Evolutionary conservation across 305 asterid species (phyloP).

Genomic region (Plantago lanceolata): DNA sequence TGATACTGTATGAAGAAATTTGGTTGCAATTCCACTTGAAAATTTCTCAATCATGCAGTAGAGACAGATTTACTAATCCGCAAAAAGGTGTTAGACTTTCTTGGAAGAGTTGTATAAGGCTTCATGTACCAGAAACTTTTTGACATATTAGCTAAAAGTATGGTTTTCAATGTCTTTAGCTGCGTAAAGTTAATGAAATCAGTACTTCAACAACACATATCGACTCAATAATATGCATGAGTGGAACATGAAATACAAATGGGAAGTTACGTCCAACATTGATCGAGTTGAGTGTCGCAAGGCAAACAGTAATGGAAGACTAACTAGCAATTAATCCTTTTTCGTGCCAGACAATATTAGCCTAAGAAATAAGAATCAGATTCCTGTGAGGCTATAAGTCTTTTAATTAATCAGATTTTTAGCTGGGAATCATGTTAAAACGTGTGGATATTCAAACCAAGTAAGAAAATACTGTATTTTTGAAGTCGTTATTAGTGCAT

Average conservation of each 20-base stretch:
- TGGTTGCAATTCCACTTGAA: constrained; percentile 10
- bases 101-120: not conserved
- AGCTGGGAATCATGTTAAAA: constrained; percentile 6
- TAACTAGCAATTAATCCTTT: too few species aligned
- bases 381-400: constrained; percentile 4
- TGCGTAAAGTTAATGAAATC: too few species aligned
- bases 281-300: not conserved
- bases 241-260: too few species aligned
- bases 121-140: not conserved
- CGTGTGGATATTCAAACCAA: not conserved
- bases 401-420: not conserved
- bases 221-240: too few species aligned
- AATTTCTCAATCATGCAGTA: constrained; percentile 9
- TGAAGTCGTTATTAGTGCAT: not conserved
- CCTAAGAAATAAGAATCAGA: not conserved
- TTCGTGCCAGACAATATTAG: not conserved
- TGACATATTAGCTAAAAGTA: not conserved
- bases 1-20: constrained; percentile 12
- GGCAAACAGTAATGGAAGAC: too few species aligned
- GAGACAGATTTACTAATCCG: not conserved
- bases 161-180: not conserved
- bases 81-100: constrained; percentile 2
- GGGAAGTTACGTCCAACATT: too few species aligned
- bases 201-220: too few species aligned
- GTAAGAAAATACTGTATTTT: not conserved